These are phyloP conservation scores for Antrodiella citrinella DNA, from an alignment of 768 basidiomycete species.

Conservation along the genomic window DNA sequence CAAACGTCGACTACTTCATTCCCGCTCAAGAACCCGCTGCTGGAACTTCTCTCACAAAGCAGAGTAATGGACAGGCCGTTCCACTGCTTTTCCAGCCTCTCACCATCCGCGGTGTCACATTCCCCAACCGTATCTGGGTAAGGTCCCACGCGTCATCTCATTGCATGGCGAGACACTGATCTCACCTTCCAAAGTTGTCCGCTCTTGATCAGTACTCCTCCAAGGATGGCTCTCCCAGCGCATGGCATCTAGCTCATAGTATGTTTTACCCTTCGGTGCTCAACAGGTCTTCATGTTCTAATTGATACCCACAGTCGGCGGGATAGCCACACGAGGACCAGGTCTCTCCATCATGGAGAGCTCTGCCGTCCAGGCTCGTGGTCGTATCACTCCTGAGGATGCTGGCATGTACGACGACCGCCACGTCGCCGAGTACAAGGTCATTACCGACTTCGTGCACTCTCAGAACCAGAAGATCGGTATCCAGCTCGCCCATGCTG, in stretches of 20 bases:
- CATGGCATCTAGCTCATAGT: slow-evolving; percentile 52
- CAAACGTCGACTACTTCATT: slow-evolving; percentile 37
- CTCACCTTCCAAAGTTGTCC: slow-evolving; percentile 29
- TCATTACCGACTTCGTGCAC: slow-evolving; percentile 65
- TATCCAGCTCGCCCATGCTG: slow-evolving; percentile 72
- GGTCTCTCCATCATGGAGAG: slow-evolving; percentile 61
- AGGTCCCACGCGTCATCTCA: neutral
- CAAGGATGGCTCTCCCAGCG: slow-evolving; percentile 39
- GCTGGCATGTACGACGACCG: slow-evolving; percentile 54
- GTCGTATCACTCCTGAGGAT: slow-evolving; percentile 59
- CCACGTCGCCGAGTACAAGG: slow-evolving; percentile 37
- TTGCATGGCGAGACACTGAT: neutral
- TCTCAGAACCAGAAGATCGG: slow-evolving; percentile 61
- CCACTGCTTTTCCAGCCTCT: slow-evolving; percentile 47
- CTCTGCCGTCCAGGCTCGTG: slow-evolving; percentile 48
- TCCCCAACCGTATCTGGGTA: slow-evolving; percentile 24
- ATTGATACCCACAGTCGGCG: slow-evolving; percentile 31
- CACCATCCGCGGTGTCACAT: slow-evolving; percentile 29
- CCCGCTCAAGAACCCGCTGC: slow-evolving; percentile 37
- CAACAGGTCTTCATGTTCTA: neutral
- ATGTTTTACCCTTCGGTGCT: slow-evolving; percentile 6
- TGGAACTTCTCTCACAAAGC: slow-evolving; percentile 31
- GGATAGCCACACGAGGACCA: slow-evolving; percentile 44
- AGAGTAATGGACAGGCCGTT: slow-evolving; percentile 28
- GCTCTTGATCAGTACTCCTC: slow-evolving; percentile 58